Percentiles rank a stretch among this genome's conserved stretches.
phyloP scores from a whole-genome alignment of 371 early-diverging fungal species.

The Rhizopus stolonifer region DNA sequence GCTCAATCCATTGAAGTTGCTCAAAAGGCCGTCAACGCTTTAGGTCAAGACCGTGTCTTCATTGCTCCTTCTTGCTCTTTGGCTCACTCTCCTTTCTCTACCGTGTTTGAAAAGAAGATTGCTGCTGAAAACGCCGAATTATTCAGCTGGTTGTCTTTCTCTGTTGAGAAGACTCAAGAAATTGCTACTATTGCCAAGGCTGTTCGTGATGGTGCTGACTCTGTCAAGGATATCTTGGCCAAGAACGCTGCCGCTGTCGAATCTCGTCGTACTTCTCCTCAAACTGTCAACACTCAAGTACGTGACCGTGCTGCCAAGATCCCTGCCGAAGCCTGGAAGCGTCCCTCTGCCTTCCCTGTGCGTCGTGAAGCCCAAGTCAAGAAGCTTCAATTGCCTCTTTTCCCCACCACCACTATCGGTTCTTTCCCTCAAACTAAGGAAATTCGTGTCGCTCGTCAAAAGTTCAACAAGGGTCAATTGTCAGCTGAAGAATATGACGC shows the following conservation, averaged over 20 bases:
- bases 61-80: slow-evolving; percentile 91
- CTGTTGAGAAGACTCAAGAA: slow-evolving; percentile 90
- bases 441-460: slow-evolving; percentile 88
- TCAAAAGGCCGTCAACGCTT: slow-evolving; percentile 63
- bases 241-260: slow-evolving; percentile 75
- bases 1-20: slow-evolving; percentile 68
- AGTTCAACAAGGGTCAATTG: slow-evolving; percentile 83
- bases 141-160: slow-evolving; percentile 90
- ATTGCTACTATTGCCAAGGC: slow-evolving; percentile 74
- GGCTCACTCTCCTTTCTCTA: slow-evolving; percentile 90
- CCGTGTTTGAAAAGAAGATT: slow-evolving; percentile 78
- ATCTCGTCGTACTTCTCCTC: slow-evolving; percentile 75
- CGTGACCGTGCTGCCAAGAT: slow-evolving; percentile 74
- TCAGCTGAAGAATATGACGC: slow-evolving; percentile 72
- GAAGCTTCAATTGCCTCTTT: slow-evolving; percentile 82
- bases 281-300: slow-evolving; percentile 82
- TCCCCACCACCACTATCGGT: slow-evolving; percentile 97
- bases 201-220: slow-evolving; percentile 59
- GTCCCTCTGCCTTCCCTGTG: slow-evolving; percentile 70
- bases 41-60: slow-evolving; percentile 74
- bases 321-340: slow-evolving; percentile 70
- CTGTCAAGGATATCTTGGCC: slow-evolving; percentile 69
- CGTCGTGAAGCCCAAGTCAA: slow-evolving; percentile 79
- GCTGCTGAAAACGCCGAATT: slow-evolving; percentile 73
- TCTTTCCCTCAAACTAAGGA: slow-evolving; percentile 98